A percentile compares a stretch with the other conserved stretches of the same genome.
phyloP scores from a whole-genome alignment of 2,329 filamentous ascomycete genomes.

The Pyrenochaeta sp. region DNA sequence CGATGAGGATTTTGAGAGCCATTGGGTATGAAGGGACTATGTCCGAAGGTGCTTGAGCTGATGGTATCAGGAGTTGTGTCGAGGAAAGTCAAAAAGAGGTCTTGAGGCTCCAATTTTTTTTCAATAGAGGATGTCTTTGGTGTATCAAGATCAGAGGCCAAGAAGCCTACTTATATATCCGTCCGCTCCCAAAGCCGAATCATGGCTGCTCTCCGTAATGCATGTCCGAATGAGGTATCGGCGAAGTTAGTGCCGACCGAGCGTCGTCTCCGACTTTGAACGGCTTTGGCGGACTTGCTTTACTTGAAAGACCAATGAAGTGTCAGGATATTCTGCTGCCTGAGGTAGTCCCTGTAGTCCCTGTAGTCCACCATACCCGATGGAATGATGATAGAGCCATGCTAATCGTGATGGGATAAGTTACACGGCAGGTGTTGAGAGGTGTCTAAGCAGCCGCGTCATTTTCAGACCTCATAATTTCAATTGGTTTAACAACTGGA shows the following conservation, averaged over 20 bases:
- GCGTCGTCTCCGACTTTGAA: constrained; percentile 1
- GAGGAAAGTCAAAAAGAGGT: neutral
- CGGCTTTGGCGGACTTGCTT: too few relatives aligned
- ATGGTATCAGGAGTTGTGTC: neutral
- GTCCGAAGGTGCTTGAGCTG: neutral
- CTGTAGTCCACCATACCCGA: too few relatives aligned
- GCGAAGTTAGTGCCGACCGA: neutral
- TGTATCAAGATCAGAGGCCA: neutral
- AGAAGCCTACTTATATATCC: neutral
- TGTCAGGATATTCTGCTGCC: neutral
- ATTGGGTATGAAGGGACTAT: too few relatives aligned
- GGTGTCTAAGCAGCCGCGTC: too few relatives aligned
- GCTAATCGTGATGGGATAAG: too few relatives aligned
- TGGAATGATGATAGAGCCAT: too few relatives aligned
- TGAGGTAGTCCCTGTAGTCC: neutral
- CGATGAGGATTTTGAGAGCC: constrained; percentile 37
- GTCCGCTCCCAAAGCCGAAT: neutral
- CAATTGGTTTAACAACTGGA: too few relatives aligned
- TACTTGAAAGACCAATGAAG: neutral
- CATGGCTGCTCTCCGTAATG: neutral
- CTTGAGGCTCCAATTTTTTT: neutral
- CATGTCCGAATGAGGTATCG: neutral
- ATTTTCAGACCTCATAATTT: too few relatives aligned
- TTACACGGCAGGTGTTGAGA: too few relatives aligned
- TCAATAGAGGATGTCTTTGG: neutral